Conservation (phyloP, 441 rosid species). For the Populus trichocarpa region DNA sequence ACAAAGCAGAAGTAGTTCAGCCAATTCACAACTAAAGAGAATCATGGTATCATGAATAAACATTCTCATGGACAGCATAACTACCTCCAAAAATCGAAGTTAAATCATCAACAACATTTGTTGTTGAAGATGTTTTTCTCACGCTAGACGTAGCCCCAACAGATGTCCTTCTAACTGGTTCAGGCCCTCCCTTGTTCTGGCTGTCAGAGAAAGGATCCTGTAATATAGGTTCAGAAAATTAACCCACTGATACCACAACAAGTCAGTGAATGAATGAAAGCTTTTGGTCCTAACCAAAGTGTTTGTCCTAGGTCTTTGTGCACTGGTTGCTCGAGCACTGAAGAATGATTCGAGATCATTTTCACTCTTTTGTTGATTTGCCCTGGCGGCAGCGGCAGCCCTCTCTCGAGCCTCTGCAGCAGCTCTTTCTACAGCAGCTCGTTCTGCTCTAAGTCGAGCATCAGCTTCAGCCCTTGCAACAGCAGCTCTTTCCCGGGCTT, state of each 20-base stretch:
- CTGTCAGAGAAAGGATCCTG: conserved; percentile 79
- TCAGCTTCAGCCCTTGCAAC: conserved; percentile 39
- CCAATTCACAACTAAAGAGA: conserved; percentile 7
- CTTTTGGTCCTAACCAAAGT: conserved; percentile 47
- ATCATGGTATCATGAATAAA: background rate
- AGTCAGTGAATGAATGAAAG: conserved; percentile 9
- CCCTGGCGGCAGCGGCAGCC: conserved; percentile 65
- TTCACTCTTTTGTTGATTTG: conserved; percentile 32
- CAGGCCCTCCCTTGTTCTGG: conserved; percentile 66
- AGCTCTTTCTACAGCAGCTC: conserved; percentile 51
- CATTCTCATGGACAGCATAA: conserved; percentile 6
- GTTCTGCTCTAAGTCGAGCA: conserved; percentile 50
- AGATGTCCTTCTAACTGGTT: conserved; percentile 51
- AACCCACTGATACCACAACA: conserved; percentile 5
- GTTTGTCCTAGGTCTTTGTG: conserved; percentile 75
- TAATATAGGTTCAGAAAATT: conserved; percentile 22
- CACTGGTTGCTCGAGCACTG: conserved; percentile 75
- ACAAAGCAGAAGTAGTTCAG: conserved; percentile 28
- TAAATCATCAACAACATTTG: conserved; percentile 81
- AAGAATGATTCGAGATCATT: conserved; percentile 82
- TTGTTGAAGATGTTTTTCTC: conserved; percentile 73
- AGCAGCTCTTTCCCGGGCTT: conserved; percentile 35
- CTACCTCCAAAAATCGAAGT: conserved; percentile 86
- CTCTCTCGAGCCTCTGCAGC: conserved; percentile 56
- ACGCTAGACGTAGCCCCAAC: conserved; percentile 57